A percentile compares a stretch with the other conserved stretches of the same genome.
Conservation (phyloP, 2,329 filamentous ascomycete species). For the Domatiomyces globalis region DNA sequence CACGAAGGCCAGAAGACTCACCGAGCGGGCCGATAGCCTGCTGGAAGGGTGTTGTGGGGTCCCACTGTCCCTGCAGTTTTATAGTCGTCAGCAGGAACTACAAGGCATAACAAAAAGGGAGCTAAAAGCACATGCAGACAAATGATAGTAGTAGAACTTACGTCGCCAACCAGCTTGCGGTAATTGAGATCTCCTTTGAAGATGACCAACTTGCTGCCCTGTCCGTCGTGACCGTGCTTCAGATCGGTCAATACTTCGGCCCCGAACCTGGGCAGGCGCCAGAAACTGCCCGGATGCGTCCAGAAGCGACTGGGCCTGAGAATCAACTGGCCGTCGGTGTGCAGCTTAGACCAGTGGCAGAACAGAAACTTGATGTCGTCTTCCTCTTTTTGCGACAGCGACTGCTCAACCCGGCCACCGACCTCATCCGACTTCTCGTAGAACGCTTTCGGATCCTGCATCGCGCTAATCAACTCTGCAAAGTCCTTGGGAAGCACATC, state of each 20-base stretch:
- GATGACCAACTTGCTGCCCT: slow-evolving; percentile 62
- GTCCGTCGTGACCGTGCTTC: slow-evolving; percentile 33
- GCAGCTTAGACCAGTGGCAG: slow-evolving; percentile 61
- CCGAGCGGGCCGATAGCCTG: slow-evolving; percentile 78
- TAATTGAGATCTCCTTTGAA: slow-evolving; percentile 99
- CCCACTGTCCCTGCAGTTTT: slow-evolving; percentile 53
- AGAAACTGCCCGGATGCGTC: slow-evolving; percentile 78
- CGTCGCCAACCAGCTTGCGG: slow-evolving; percentile 78
- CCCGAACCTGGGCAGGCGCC: slow-evolving; percentile 61
- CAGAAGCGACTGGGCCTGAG: slow-evolving; percentile 81
- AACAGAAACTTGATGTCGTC: slow-evolving; percentile 63
- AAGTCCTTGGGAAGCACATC: slow-evolving; percentile 86
- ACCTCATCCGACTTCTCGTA: slow-evolving; percentile 62
- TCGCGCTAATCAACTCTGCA: slow-evolving; percentile 59
- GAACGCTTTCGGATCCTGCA: slow-evolving; percentile 64
- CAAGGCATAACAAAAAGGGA: not conserved
- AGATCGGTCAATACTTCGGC: slow-evolving; percentile 61
- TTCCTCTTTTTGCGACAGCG: slow-evolving; percentile 54
- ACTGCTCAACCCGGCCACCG: slow-evolving; percentile 37
- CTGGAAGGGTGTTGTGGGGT: slow-evolving; percentile 71
- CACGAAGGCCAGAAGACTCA: slow-evolving; percentile 59
- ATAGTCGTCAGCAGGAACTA: not conserved
- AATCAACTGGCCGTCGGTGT: slow-evolving; percentile 69
- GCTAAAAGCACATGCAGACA: slow-evolving; percentile 2
- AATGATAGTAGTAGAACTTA: slow-evolving; percentile 32